These are phyloP conservation scores for Epithele typhae DNA, from an alignment of 768 basidiomycete genomes.

Conservation along the genomic window DNA sequence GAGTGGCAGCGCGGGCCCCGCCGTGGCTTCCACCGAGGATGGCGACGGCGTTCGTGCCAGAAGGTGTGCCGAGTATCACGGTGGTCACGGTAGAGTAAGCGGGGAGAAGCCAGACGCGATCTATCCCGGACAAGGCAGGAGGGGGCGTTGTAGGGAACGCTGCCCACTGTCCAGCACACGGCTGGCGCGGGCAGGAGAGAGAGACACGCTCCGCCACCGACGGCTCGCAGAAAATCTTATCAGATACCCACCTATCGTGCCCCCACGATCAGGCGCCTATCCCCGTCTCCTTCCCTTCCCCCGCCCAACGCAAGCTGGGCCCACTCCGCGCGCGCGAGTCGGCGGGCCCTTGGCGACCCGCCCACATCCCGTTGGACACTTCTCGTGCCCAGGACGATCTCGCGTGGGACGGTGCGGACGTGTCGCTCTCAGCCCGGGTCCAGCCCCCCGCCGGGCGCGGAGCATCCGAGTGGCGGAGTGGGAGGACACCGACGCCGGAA, in stretches of 20 bases:
- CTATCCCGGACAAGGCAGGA: slow-evolving; percentile 12
- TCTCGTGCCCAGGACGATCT: too few relatives aligned
- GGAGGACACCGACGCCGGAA: too few relatives aligned
- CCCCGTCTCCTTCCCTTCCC: not conserved
- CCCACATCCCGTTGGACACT: too few relatives aligned
- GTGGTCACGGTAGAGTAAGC: slow-evolving; percentile 15
- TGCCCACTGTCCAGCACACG: not conserved
- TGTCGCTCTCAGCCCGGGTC: too few relatives aligned
- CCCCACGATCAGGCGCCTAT: not conserved
- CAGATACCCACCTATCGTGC: slow-evolving; percentile 9
- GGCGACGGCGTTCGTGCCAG: slow-evolving; percentile 40
- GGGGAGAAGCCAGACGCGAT: slow-evolving; percentile 6
- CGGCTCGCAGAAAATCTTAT: slow-evolving; percentile 11
- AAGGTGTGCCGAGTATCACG: slow-evolving; percentile 11
- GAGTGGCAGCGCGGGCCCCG: slow-evolving; percentile 47
- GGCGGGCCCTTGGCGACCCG: too few relatives aligned
- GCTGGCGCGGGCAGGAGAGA: not conserved
- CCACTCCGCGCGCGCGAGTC: not conserved
- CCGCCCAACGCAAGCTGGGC: not conserved
- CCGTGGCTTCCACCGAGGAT: slow-evolving; percentile 56
- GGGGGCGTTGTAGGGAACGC: slow-evolving; percentile 11
- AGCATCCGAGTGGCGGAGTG: too few relatives aligned
- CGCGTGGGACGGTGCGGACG: too few relatives aligned
- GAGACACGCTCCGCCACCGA: not conserved
- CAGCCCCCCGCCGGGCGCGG: too few relatives aligned